Conservation (phyloP, 129 eudicot species). For the carrot (Daucus carota) region DH1_v3.0 NC_030386.2:39728501-39729000, state of each 20-base stretch:
- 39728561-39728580: conserved; percentile 94
- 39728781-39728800: background rate
- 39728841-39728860: too few relatives aligned
- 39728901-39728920: too few relatives aligned
- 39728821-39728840: too few relatives aligned
- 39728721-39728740: background rate
- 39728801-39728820: too few relatives aligned
- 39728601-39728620: background rate
- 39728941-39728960: background rate
- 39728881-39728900: background rate
- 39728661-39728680: background rate
- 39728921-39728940: too few relatives aligned
- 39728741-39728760: background rate
- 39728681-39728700: background rate
- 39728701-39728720: background rate
- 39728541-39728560: conserved; percentile 83
- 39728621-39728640: background rate
- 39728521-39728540: conserved; percentile 68
- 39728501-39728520: conserved; percentile 24
- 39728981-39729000: background rate
- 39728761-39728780: background rate
- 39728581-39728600: conserved; percentile 16
- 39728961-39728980: background rate
- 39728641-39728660: background rate
- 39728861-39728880: too few relatives aligned